These are phyloP conservation scores for Capsicum baccatum DNA, from an alignment of 257 asterid genomes.

Conservation along the genomic window DNA sequence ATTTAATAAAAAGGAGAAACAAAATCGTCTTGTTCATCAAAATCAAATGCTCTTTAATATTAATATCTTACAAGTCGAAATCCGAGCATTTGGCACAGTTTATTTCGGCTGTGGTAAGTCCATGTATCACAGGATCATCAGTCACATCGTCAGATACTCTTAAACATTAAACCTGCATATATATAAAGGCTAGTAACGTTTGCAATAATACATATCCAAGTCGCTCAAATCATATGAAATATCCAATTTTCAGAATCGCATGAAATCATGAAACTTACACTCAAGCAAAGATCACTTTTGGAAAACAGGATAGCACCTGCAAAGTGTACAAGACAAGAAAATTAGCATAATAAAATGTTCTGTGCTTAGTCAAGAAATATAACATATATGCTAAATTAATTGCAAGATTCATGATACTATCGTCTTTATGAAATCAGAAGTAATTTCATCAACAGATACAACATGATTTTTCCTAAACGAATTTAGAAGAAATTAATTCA, in stretches of 20 bases:
- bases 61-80: neutral
- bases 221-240: neutral
- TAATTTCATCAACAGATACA: no score
- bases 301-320: neutral
- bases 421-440: no score
- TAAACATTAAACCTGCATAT: neutral
- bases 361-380: no score
- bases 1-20: no score
- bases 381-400: no score
- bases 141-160: neutral
- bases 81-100: neutral
- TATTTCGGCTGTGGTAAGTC: neutral
- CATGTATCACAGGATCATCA: neutral
- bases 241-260: neutral
- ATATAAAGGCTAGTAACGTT: neutral
- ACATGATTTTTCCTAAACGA: no score
- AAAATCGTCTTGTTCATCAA: neutral
- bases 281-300: neutral
- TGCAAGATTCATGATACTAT: no score
- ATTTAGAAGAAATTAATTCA: no score
- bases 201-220: neutral
- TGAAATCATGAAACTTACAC: neutral
- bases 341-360: no score
- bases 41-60: neutral
- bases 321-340: neutral